Evolutionary conservation across 306 rosid genomes (phyloP).

Genomic region (Cicer pinnatifidum): DNA sequence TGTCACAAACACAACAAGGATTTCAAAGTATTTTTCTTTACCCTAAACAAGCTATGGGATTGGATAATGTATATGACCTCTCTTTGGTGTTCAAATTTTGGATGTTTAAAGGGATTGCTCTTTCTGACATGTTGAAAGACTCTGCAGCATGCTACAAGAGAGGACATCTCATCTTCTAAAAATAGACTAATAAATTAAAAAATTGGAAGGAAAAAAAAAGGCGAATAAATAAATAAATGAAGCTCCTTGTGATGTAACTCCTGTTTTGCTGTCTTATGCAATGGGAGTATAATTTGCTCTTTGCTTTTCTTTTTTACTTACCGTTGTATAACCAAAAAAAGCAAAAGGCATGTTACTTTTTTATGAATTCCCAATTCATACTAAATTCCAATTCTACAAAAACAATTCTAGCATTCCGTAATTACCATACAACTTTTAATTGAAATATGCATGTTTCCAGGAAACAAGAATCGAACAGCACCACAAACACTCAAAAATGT

Average conservation of each 20-base stretch:
- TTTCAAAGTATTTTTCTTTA: slow-evolving; percentile 27
- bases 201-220: not conserved
- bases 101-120: slow-evolving; percentile 30
- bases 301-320: slow-evolving; percentile 3
- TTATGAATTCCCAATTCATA: slow-evolving; percentile 3
- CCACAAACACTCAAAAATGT: slow-evolving; percentile 33
- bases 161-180: slow-evolving; percentile 9
- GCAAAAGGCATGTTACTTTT: not conserved
- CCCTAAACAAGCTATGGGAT: slow-evolving; percentile 14
- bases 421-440: slow-evolving; percentile 17
- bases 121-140: not conserved
- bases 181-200: slow-evolving; percentile 2
- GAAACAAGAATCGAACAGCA: slow-evolving; percentile 35
- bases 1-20: slow-evolving; percentile 8
- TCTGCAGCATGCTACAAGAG: not conserved
- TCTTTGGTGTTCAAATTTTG: slow-evolving; percentile 33
- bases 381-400: slow-evolving; percentile 26
- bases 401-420: not conserved
- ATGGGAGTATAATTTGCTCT: not conserved
- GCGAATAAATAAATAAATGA: not conserved
- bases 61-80: not conserved
- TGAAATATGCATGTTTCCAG: not conserved
- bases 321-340: not conserved
- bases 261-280: not conserved
- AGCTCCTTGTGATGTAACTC: not conserved